A percentile compares a stretch with the other conserved stretches of the same genome.
phyloP scores from a whole-genome alignment of 2,329 filamentous ascomycete species.

The Claviceps cyperi region DNA sequence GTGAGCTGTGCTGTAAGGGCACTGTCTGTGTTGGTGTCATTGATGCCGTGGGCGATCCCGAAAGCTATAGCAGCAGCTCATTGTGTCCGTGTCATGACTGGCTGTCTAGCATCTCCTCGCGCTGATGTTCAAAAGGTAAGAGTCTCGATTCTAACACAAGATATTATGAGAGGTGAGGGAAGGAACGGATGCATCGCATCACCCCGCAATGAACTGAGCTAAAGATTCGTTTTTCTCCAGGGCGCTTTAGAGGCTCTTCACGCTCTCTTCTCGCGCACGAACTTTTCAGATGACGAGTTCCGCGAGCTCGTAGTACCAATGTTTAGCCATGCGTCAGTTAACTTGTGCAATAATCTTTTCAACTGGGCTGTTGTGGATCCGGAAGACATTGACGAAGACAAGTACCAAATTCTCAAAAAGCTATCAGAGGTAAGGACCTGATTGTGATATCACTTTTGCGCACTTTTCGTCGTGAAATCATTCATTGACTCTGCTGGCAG shows the following conservation, averaged over 20 bases:
- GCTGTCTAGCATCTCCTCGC: constrained; percentile 54
- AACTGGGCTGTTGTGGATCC: constrained; percentile 69
- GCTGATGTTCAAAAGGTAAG: constrained; percentile 58
- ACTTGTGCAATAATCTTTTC: constrained; percentile 58
- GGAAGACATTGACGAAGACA: constrained; percentile 76
- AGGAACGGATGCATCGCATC: background rate
- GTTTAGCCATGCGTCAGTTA: constrained; percentile 57
- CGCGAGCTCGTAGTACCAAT: constrained; percentile 63
- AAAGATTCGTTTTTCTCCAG: constrained; percentile 25
- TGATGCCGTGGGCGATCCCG: constrained; percentile 77
- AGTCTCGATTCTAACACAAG: background rate
- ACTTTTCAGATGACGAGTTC: constrained; percentile 67
- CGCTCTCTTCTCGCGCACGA: constrained; percentile 60
- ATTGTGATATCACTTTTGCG: background rate
- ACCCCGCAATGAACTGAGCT: background rate
- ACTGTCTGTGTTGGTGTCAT: constrained; percentile 61
- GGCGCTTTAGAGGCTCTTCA: constrained; percentile 73
- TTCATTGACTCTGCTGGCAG: constrained; percentile 26
- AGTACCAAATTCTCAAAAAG: constrained; percentile 86
- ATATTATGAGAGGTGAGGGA: too few species aligned
- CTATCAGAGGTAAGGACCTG: constrained; percentile 59
- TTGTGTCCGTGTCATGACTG: constrained; percentile 56
- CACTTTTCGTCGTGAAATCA: background rate
- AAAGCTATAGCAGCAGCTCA: constrained; percentile 61
- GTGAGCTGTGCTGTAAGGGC: constrained; percentile 61